These are phyloP conservation scores for Oryza glaberrima DNA, from an alignment of 176 grass and related monocot genomes.

Conservation along the genomic window DNA sequence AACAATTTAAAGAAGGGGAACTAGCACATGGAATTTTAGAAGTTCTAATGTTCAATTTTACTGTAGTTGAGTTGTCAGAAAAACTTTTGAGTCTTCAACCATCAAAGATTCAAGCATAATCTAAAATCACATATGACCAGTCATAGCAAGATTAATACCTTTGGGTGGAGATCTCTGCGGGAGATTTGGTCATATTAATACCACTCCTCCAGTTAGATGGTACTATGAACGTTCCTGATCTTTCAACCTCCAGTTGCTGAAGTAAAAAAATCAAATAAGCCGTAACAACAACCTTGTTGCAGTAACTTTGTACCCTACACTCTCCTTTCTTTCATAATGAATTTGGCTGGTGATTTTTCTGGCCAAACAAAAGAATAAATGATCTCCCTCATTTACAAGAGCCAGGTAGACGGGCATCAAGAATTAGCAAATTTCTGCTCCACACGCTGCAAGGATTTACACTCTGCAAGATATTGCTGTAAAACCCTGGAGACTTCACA, in stretches of 20 bases:
- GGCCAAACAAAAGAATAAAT: neutral
- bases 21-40: neutral
- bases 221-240: neutral
- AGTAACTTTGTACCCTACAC: too few species aligned
- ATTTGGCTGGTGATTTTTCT: too few species aligned
- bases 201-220: neutral
- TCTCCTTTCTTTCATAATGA: too few species aligned
- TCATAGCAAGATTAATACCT: slow-evolving; percentile 37
- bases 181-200: neutral
- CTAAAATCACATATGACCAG: neutral
- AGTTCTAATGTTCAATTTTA: neutral
- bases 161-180: neutral
- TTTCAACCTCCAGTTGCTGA: slow-evolving; percentile 9
- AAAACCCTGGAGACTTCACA: slow-evolving; percentile 37
- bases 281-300: too few species aligned
- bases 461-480: slow-evolving; percentile 30
- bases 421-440: slow-evolving; percentile 32
- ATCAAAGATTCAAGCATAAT: slow-evolving; percentile 4
- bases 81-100: neutral
- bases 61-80: neutral
- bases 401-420: slow-evolving; percentile 7
- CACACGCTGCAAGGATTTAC: neutral
- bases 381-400: slow-evolving; percentile 7
- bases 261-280: neutral
- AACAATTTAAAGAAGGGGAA: neutral